These are phyloP conservation scores for Candida takata DNA, from an alignment of 805 yeast genomes.

Conservation along the genomic window DNA sequence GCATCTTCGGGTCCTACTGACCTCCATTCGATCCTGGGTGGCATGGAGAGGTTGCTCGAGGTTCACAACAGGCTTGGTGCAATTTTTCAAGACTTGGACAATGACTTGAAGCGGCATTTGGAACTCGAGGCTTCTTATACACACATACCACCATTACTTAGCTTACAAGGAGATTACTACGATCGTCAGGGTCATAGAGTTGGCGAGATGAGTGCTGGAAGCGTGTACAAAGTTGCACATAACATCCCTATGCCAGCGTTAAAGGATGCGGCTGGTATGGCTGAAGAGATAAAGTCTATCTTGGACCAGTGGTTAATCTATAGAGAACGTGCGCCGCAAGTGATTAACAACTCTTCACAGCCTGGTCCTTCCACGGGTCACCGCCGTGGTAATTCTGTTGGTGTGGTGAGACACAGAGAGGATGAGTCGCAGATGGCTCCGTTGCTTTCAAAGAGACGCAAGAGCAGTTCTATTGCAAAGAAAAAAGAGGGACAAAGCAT, in stretches of 20 bases:
- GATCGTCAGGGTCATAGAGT: background rate
- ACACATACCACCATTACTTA: background rate
- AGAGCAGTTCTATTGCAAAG: background rate
- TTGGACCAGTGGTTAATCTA: constrained; percentile 11
- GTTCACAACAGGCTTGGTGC: constrained; percentile 9
- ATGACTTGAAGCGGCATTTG: constrained; percentile 13
- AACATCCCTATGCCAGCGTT: constrained; percentile 6
- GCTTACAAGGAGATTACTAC: background rate
- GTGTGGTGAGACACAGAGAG: background rate
- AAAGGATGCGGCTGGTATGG: constrained; percentile 1
- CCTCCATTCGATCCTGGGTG: constrained; percentile 3
- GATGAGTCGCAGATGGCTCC: background rate
- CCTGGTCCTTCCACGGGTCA: background rate
- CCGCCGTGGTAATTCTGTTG: background rate
- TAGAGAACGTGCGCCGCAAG: constrained; percentile 3
- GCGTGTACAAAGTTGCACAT: constrained; percentile 2
- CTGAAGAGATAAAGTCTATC: constrained; percentile 3
- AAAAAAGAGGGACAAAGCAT: constrained; percentile 4
- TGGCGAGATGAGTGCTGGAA: background rate
- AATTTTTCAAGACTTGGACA: constrained; percentile 15
- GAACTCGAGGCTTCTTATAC: background rate
- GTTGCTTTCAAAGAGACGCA: background rate
- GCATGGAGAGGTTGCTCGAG: constrained; percentile 9
- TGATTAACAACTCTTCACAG: too few species aligned
- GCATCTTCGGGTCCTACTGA: constrained; percentile 7